Base-by-base conservation (phyloP, 140 eudicot genomes). In the Ambrosia hybrid region DNA sequence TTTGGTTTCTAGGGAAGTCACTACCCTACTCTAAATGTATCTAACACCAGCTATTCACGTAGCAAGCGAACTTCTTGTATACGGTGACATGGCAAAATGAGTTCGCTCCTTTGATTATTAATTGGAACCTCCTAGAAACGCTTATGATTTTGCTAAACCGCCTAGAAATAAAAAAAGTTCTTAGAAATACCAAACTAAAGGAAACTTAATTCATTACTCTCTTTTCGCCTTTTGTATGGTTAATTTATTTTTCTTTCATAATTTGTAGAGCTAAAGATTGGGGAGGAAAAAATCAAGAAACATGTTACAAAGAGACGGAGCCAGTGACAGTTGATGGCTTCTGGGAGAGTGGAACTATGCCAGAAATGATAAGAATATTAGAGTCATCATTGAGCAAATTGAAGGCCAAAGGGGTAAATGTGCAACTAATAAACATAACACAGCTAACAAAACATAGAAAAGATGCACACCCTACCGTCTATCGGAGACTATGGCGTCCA, bases 381-480 rank as follows among this genome's bases (percentile, higher is more conserved):
- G 89, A 78, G 74, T 59, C 74, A 7, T 73, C 75, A 4, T 36
- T 85, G 46, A 72, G 30, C n/a, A 80, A 73, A 3, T 51, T 86
- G 78, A 77, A 74, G 26, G 78, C 57, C 2, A 67, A 8, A 70
- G 88, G 88, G 17, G 43, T 84, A 15, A 73, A 77, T 38, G 76
- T 86, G 15, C 66, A 78, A 61, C 10, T 83, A 49, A 67, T 86
- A 6, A 86, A 86, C 74, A 86, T 86, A 55, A 77, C 91, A 37
- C 87, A 81, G 65, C 64, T 86, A 34, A 83, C 91, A 62, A 85
- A 86, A 56, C 74, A 80, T 57, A 37, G 91, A 21, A 83, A 83
- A 77, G 91, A 86, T 59, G 82, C 64, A 26, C 83, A 78, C 59
- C 88, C 88, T 61, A 71, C 88, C 8, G 46, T 83, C 10, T 48